Evolutionary conservation across 192 early-diverging fungal species (phyloP).

Genomic region (Jimgerdemannia flammicorona): DNA sequence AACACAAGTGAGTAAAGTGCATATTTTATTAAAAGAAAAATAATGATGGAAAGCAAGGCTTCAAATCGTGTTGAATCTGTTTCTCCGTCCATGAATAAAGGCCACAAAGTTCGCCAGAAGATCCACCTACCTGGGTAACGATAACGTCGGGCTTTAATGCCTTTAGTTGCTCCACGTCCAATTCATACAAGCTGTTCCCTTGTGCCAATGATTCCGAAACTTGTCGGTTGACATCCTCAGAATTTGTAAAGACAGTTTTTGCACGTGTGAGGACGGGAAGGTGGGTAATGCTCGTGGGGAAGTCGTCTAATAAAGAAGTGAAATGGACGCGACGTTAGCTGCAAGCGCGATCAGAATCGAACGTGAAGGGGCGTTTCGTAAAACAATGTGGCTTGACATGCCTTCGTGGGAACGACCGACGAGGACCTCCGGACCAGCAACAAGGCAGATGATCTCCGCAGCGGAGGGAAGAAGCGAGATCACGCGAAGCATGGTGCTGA

Average conservation of each 20-base stretch:
- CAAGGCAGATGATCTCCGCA: constrained; percentile 43
- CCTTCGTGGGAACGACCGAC: constrained; percentile 31
- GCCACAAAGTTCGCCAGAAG: too few species aligned
- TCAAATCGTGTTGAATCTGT: not conserved
- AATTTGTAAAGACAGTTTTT: constrained; percentile 42
- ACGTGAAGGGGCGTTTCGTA: not conserved
- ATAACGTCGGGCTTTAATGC: constrained; percentile 43
- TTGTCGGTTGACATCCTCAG: constrained; percentile 46
- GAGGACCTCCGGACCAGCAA: constrained; percentile 8
- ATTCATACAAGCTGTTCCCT: constrained; percentile 39
- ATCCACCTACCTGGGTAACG: constrained; percentile 37
- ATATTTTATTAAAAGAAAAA: too few species aligned
- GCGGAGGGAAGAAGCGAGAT: constrained; percentile 48
- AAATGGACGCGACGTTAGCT: not conserved
- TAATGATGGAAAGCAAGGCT: too few species aligned
- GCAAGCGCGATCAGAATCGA: not conserved
- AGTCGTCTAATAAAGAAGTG: constrained; percentile 33
- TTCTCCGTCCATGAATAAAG: not conserved
- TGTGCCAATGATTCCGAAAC: constrained; percentile 42
- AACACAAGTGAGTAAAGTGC: not conserved
- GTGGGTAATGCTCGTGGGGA: constrained; percentile 34
- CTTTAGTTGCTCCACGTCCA: constrained; percentile 36
- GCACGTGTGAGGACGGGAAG: constrained; percentile 41
- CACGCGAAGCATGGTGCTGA: constrained; percentile 20
- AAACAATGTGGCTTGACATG: constrained; percentile 4